These are phyloP conservation scores for Suillus placidus DNA, from an alignment of 768 basidiomycete species.

Conservation along the genomic window DNA sequence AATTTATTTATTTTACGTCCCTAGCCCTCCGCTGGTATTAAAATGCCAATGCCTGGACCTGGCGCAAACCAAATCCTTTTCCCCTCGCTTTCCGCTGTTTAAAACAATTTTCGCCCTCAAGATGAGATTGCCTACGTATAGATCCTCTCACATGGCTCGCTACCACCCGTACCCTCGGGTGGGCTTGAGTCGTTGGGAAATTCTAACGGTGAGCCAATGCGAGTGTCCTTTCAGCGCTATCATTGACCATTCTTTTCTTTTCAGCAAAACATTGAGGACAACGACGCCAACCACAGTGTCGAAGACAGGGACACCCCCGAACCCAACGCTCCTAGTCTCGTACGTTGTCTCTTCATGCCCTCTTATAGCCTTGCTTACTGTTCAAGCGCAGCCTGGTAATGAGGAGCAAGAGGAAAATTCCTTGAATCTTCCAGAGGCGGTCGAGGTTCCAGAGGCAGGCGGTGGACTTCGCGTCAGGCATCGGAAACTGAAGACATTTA, in stretches of 20 bases:
- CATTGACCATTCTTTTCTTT: not conserved
- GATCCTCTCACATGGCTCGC: slow-evolving; percentile 14
- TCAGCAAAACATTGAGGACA: not conserved
- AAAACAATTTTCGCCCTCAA: not conserved
- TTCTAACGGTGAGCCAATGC: not conserved
- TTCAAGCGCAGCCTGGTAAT: not conserved
- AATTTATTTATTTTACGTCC: not conserved
- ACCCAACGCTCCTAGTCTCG: not conserved
- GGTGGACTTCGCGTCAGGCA: not conserved
- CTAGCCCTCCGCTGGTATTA: slow-evolving; percentile 4
- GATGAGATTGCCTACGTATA: slow-evolving; percentile 12
- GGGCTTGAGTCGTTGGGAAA: not conserved
- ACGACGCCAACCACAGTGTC: too few species aligned
- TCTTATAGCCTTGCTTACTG: not conserved
- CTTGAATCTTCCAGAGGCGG: not conserved
- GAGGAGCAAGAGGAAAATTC: not conserved
- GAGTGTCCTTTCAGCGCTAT: not conserved
- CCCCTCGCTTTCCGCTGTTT: not conserved
- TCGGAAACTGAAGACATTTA: not conserved
- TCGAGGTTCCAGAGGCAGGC: not conserved
- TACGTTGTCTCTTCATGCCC: not conserved
- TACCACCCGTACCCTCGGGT: slow-evolving; percentile 15
- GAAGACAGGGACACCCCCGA: not conserved
- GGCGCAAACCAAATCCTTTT: not conserved
- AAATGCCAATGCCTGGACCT: not conserved